Conservation (phyloP, 1,284 basidiomycete genomes). For the Leccinum solheimii region DNA sequence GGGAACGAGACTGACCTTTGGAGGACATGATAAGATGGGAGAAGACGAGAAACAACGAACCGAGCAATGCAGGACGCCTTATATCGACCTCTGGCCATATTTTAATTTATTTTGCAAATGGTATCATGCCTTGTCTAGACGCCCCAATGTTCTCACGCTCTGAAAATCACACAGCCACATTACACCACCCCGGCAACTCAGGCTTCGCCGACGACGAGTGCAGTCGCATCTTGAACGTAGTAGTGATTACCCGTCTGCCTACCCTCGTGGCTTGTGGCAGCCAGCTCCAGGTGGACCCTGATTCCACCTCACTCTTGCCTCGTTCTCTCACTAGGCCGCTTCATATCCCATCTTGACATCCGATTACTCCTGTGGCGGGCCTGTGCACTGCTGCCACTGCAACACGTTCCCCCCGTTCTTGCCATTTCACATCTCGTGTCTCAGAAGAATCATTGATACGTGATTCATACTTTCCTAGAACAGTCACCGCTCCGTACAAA, state of each 20-base stretch:
- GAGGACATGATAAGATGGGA: slow-evolving; percentile 50
- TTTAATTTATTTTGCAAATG: slow-evolving; percentile 25
- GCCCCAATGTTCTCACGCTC: slow-evolving; percentile 33
- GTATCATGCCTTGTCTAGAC: slow-evolving; percentile 29
- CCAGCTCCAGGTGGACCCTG: background rate
- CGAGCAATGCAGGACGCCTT: slow-evolving; percentile 7
- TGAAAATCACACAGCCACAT: slow-evolving; percentile 35
- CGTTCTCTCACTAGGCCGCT: slow-evolving; percentile 4
- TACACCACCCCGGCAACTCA: background rate
- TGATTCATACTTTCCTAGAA: slow-evolving; percentile 1
- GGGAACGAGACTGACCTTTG: slow-evolving; percentile 41
- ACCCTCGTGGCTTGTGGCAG: background rate
- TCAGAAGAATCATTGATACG: background rate
- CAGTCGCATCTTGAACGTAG: background rate
- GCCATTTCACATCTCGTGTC: background rate
- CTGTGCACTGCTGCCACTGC: background rate
- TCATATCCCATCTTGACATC: slow-evolving; percentile 20
- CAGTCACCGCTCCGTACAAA: slow-evolving; percentile 1
- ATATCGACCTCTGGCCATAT: slow-evolving; percentile 18
- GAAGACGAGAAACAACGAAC: slow-evolving; percentile 1
- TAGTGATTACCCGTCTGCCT: background rate
- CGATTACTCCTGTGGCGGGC: slow-evolving; percentile 4
- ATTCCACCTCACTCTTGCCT: slow-evolving; percentile 21
- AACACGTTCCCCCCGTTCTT: slow-evolving; percentile 15
- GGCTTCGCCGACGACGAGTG: background rate